Evolutionary conservation across 2,329 filamentous ascomycete species (phyloP), one percentile per base, ranked within the genome.

Genomic region (Nigrospora osmanthi): DNA sequence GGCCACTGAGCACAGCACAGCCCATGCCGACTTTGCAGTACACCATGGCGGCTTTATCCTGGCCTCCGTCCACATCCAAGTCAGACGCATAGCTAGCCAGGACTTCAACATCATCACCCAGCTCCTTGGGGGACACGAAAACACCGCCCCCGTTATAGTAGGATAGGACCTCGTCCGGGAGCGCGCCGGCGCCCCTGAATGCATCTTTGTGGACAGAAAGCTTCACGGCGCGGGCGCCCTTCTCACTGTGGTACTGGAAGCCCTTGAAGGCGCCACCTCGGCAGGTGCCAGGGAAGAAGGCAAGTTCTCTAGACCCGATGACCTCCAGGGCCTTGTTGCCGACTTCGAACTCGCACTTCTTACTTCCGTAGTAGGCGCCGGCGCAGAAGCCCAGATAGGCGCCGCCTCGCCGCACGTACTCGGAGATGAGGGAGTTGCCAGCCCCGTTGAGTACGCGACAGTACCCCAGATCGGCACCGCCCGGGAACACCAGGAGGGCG

Each of bases 121-220:
- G 71, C 38, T 75, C 78, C 3, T 75, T 73, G 2, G 39, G 16
- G 65, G 93, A 84, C 1, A 95, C 87, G 67, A 97, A 98, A 1
- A 95, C 81, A 4, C 93, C 90, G 1, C 93, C 93, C 1, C 93
- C 93, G 55, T 98, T 98, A 63, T 91, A 96, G 60, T 98, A 98
- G 13, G 81, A 83, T 43, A 75, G 71, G 48, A 95, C 87, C 1
- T 72, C 69, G 1, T 80, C 74, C 0, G 83, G 77, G 1, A 85
- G 61, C 4, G 68, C 65, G 0, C 70, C 74, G 0, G 55, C 59
- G 7, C 56, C 57, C 0, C 67, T 63, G 48, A 94, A 79, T 0
- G 72, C 69, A 2, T 71, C 72, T 51, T 79, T 80, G 12, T 77
- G 70, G 12, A 93, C 80, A 43, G 72, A 75, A 38, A 97, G 54